These are phyloP conservation scores for Thalassia testudinum DNA, from an alignment of 116 monocot genomes.

Conservation along the genomic window DNA sequence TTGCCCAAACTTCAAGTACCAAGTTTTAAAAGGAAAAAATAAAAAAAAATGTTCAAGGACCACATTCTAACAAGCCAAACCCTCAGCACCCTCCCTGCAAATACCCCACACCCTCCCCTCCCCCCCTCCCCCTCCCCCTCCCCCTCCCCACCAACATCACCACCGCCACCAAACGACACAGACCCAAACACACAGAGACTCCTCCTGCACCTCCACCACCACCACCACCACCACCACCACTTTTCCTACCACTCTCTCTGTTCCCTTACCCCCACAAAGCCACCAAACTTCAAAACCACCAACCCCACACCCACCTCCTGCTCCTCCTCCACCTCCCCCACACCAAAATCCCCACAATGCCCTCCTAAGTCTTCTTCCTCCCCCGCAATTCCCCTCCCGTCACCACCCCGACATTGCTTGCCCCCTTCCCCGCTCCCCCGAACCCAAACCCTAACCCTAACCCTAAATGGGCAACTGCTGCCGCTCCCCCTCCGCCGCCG, in stretches of 20 bases:
- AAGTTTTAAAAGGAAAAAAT: too few species aligned
- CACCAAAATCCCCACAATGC: neutral
- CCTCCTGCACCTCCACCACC: neutral
- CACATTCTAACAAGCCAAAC: too few species aligned
- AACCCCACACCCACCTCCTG: neutral
- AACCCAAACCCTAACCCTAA: constrained; percentile 3
- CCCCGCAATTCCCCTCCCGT: neutral
- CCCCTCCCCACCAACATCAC: neutral
- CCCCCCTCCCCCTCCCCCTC: neutral
- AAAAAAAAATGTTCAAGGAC: too few species aligned
- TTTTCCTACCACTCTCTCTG: neutral
- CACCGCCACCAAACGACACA: too few species aligned
- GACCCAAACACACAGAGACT: neutral
- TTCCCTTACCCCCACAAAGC: neutral
- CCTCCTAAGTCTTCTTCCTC: neutral
- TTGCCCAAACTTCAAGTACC: too few species aligned
- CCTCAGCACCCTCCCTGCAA: neutral
- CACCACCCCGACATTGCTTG: neutral
- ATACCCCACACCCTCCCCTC: neutral
- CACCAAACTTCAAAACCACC: neutral
- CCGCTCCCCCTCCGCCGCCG: constrained; percentile 76
- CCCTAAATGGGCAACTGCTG: constrained; percentile 70
- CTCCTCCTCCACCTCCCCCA: neutral
- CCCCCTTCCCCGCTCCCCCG: neutral
- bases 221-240: neutral